These are phyloP conservation scores for Podospora australis DNA, from an alignment of 495 filamentous ascomycete genomes.

Conservation along the genomic window DNA sequence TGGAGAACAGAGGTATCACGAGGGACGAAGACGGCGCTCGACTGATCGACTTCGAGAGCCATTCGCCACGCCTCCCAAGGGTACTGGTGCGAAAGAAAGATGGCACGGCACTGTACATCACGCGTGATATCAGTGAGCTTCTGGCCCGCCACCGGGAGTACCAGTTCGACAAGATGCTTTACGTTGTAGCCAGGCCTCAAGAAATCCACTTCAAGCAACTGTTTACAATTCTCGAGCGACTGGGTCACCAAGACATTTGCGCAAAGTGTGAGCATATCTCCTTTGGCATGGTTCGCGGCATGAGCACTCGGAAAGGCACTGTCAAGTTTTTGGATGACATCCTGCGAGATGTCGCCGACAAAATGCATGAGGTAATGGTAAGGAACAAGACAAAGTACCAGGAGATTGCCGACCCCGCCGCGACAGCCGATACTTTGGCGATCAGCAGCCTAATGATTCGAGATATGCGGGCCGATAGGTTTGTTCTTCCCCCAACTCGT, in stretches of 20 bases:
- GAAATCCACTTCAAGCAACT: constrained; percentile 57
- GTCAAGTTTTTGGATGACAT: constrained; percentile 56
- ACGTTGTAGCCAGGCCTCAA: constrained; percentile 56
- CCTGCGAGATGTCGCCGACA: constrained; percentile 52
- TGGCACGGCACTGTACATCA: constrained; percentile 59
- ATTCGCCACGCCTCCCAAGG: constrained; percentile 50
- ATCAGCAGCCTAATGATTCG: constrained; percentile 60
- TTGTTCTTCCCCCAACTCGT: constrained; percentile 6
- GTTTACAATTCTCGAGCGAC: constrained; percentile 57
- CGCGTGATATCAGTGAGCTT: constrained; percentile 59
- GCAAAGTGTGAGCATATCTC: constrained; percentile 54
- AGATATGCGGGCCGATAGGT: constrained; percentile 61
- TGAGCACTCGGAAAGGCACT: constrained; percentile 55
- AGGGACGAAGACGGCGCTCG: constrained; percentile 82
- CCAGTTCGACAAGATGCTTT: constrained; percentile 64
- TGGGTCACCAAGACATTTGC: constrained; percentile 54
- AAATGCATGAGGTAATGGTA: constrained; percentile 61
- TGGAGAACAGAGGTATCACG: constrained; percentile 66
- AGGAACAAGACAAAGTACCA: constrained; percentile 55
- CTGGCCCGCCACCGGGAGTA: constrained; percentile 54
- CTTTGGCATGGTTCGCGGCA: constrained; percentile 56
- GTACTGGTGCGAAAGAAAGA: constrained; percentile 54
- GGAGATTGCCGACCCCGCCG: constrained; percentile 52
- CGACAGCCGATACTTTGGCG: constrained; percentile 51
- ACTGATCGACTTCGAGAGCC: constrained; percentile 80